phyloP scores from a whole-genome alignment of 2,329 filamentous ascomycete species.

The Claviceps humidiphila region DNA sequence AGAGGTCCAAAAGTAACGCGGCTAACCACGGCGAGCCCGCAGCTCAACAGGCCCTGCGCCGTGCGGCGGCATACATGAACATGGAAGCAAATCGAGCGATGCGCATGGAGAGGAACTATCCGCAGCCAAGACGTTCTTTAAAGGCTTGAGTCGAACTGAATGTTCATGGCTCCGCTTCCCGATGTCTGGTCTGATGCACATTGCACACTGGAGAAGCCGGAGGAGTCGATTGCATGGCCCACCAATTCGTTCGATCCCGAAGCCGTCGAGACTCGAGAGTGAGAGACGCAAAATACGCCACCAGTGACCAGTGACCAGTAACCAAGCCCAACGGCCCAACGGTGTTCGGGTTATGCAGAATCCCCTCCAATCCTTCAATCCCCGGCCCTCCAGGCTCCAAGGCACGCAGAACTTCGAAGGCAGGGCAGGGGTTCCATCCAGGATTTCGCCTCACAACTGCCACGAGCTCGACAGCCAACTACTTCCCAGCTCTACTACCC shows the following conservation, averaged over 20 bases:
- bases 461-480: neutral
- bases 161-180: too few relatives aligned
- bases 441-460: neutral
- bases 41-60: neutral
- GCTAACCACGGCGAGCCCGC: neutral
- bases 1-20: neutral
- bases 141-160: too few relatives aligned
- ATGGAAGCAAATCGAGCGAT: neutral
- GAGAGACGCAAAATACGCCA: neutral
- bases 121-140: too few relatives aligned
- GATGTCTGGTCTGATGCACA: too few relatives aligned
- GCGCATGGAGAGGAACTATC: too few relatives aligned
- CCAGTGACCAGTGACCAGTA: too few relatives aligned
- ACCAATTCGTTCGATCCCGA: neutral
- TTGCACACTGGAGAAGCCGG: too few relatives aligned
- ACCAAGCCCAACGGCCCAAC: neutral
- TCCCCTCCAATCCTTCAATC: neutral
- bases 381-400: neutral
- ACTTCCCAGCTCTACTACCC: neutral
- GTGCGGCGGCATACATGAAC: neutral
- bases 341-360: neutral
- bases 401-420: neutral
- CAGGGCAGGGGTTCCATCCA: neutral
- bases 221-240: too few relatives aligned
- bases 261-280: neutral